Evolutionary conservation across 495 filamentous ascomycete species (phyloP).

Genomic region (Aspergillus asperescens): DNA sequence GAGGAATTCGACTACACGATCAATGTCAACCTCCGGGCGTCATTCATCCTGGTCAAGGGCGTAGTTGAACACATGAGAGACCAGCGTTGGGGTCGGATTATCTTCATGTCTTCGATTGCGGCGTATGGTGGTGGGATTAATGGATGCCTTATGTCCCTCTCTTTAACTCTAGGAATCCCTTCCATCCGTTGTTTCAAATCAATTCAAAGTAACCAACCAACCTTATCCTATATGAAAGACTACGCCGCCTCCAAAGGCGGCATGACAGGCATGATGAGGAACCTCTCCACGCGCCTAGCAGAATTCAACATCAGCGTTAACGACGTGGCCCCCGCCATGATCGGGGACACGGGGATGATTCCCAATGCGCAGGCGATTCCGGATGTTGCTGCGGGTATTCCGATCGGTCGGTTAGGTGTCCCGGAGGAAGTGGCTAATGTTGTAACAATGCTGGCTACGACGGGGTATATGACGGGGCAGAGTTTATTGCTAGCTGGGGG

Average conservation of each 20-base stretch:
- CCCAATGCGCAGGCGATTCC: conserved; percentile 51
- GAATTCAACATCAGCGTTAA: conserved; percentile 66
- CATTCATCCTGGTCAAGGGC: conserved; percentile 61
- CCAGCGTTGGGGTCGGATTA: conserved; percentile 59
- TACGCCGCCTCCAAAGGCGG: conserved; percentile 64
- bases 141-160: conserved; percentile 47
- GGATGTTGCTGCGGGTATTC: conserved; percentile 52
- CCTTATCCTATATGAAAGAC: conserved; percentile 34
- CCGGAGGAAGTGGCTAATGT: conserved; percentile 64
- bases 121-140: conserved; percentile 62
- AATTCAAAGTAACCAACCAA: not conserved
- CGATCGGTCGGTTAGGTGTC: conserved; percentile 57
- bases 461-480: conserved; percentile 65
- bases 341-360: conserved; percentile 63
- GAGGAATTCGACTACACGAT: conserved; percentile 66
- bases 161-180: no score
- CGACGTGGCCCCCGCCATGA: conserved; percentile 71
- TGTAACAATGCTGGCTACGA: conserved; percentile 61
- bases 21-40: conserved; percentile 58
- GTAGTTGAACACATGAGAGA: conserved; percentile 59
- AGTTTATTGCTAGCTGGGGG: conserved; percentile 55
- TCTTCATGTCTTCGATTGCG: conserved; percentile 65
- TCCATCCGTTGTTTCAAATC: no score
- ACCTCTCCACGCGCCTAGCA: conserved; percentile 56
- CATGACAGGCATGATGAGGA: conserved; percentile 62